Evolutionary conservation across 2,329 filamentous ascomycete genomes (phyloP), one percentile per base, ranked within the genome.

Genomic region (Penicillium polonicum): DNA sequence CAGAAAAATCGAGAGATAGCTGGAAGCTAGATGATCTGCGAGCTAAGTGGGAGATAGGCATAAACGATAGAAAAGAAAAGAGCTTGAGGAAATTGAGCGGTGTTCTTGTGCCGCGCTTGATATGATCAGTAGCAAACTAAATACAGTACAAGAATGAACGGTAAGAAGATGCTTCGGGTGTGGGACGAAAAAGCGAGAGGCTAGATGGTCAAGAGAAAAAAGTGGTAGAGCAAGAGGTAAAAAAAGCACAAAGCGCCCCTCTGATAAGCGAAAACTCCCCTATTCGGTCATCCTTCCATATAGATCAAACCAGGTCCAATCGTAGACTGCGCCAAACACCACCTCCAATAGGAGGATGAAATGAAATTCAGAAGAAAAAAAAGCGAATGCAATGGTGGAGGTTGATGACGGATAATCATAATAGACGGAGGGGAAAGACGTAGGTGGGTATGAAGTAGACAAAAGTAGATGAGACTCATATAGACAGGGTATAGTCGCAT

Each of bases 91-190:
- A 31, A 27, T 36, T 45, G 52, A 52, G 35, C 59, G 57, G 38
- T 44, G 48, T 41, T 58, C 49, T 49, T 36, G 55, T 43, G 52
- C 52, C 56, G 45, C 49, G 27, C 38, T 44, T 53, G 53, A 25
- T 59, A 53, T 46, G 50, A 50, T 23, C 51, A 57, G 50, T 52
- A 55, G 48, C 57, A 50, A 62, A 68, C 67, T 70, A 70, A 67
- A 65, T 72, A 70, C 70, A 72, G 65, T 72, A 71, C 55, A 53
- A 59, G 61, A 60, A 64, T 65, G 46, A 58, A 60, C 65, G 62
- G 43, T 59, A 58, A 57, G 56, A 57, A 59, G 35, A 52, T 25
- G 48, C 48, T 57, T 17, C 19, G 35, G 41, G 43, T 23, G 45
- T 48, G 44, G 23, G 57, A 46, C 50, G 61, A 45, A 38, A 55